Conservation (phyloP, 208 protist genomes). For the Wallacemonas rigidus region DNA sequence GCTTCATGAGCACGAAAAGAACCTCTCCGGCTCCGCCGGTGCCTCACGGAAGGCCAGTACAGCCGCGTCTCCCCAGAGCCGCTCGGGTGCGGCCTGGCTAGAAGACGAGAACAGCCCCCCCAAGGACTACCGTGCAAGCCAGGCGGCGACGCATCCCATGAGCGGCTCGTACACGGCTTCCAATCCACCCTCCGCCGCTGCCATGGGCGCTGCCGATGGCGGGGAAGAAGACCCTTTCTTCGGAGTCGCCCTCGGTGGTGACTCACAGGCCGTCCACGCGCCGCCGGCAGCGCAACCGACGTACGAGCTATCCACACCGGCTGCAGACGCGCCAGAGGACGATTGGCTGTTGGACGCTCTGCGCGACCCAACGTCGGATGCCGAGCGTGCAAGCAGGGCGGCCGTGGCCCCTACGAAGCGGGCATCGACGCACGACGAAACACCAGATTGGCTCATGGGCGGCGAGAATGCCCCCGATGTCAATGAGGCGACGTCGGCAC, state of each 20-base stretch:
- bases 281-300: not conserved
- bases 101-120: not conserved
- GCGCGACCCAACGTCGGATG: constrained; percentile 1
- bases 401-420: not conserved
- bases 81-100: constrained; percentile 1
- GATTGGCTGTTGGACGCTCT: constrained; percentile 16
- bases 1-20: constrained; percentile 12
- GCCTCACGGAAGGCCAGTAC: constrained; percentile 4
- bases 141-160: not conserved
- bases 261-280: not conserved
- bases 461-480: not conserved
- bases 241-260: constrained; percentile 8
- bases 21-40: constrained; percentile 9
- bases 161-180: not conserved
- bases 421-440: not conserved
- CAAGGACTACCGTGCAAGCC: not conserved
- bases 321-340: not conserved
- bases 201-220: not conserved
- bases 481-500: not conserved
- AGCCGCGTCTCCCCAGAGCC: not conserved
- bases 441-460: constrained; percentile 26
- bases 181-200: not conserved
- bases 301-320: not conserved
- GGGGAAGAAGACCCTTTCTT: constrained; percentile 10
- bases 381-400: not conserved